Conservation (phyloP, 2,329 filamentous ascomycete species). For the Blastomyces emzantsi region DNA sequence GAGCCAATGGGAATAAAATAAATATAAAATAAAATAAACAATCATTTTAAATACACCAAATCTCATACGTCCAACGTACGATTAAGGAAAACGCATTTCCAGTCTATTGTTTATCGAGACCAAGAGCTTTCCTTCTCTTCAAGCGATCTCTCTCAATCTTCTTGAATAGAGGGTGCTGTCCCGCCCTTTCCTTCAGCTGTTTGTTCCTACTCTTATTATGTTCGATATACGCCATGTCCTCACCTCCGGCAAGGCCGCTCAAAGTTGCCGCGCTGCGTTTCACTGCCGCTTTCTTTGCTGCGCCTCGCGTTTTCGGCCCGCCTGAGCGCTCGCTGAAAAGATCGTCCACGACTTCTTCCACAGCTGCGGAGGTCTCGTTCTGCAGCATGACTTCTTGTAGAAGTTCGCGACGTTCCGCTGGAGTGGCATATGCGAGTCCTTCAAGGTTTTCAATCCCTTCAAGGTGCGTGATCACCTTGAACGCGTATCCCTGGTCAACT, state of each 20-base stretch:
- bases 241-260: constrained; percentile 77
- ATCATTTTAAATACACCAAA: background rate
- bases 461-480: constrained; percentile 96
- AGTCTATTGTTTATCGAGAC: background rate
- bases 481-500: constrained; percentile 95
- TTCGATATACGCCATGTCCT: constrained; percentile 95
- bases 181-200: constrained; percentile 53
- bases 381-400: constrained; percentile 84
- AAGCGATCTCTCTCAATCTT: constrained; percentile 56
- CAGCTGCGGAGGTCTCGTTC: constrained; percentile 63
- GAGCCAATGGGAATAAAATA: background rate
- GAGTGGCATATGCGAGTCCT: constrained; percentile 68
- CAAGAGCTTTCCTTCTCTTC: constrained; percentile 44
- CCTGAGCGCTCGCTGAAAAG: constrained; percentile 52
- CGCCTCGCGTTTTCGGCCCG: constrained; percentile 31
- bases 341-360: constrained; percentile 62
- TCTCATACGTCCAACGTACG: constrained; percentile 1
- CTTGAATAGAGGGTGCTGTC: constrained; percentile 55
- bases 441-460: constrained; percentile 81
- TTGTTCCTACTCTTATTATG: constrained; percentile 67
- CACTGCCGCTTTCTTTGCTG: constrained; percentile 50
- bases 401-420: constrained; percentile 72
- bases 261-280: constrained; percentile 76
- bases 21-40: too few species aligned
- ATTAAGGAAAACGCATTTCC: background rate